Evolutionary conservation across 768 basidiomycete species (phyloP), one percentile per base, ranked within the genome.

Genomic region (Cantharellus cinnabarinus): DNA sequence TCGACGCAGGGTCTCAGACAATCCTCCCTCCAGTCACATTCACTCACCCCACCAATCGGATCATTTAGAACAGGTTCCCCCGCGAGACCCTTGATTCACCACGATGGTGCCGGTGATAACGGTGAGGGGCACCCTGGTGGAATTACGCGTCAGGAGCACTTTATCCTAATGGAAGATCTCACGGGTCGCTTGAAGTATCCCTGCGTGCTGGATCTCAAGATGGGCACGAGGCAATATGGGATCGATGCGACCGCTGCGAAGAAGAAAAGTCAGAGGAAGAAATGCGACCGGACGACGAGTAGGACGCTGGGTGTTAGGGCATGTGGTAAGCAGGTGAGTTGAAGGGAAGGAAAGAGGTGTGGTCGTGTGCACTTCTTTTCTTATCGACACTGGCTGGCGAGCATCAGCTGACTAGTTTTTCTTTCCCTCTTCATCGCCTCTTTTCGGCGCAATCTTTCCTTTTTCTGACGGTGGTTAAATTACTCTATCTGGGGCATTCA

Each of bases 161-260:
- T 98, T 67, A 95, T 99, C 65, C 77, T 98, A 64, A 95, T 99
- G 91, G 95, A 99, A 70, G 95, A 99, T 67, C 74, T 99, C 54
- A 99, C 95, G 2, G 95, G 95, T 35, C 75, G 85, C 41, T 70
- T 95, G 66, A 93, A 86, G 70, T 79, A 78, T 56, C 88, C 95
- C 4, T 99, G 95, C 66, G 94, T 99, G 48, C 79, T 98, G 66
- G 95, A 99, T 70, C 74, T 99, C 65, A 99, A 99, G 75, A 98
- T 98, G 95, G 95, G 95, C n/a, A 97, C 93, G 39, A 76, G 95
- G 41, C 95, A 99, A 72, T 97, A 98, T 70, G 95, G 95, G 20
- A 86, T 94, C 73, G 89, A 95, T 65, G 95, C 95, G 35, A 85
- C 84, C 4, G 72, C 82, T 1, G 74, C 80, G 57, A 99, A 99